A percentile compares a stretch with the other conserved stretches of the same genome.
phyloP scores from a whole-genome alignment of 1,139 yeast species.

The Pichia sp. region DNA sequence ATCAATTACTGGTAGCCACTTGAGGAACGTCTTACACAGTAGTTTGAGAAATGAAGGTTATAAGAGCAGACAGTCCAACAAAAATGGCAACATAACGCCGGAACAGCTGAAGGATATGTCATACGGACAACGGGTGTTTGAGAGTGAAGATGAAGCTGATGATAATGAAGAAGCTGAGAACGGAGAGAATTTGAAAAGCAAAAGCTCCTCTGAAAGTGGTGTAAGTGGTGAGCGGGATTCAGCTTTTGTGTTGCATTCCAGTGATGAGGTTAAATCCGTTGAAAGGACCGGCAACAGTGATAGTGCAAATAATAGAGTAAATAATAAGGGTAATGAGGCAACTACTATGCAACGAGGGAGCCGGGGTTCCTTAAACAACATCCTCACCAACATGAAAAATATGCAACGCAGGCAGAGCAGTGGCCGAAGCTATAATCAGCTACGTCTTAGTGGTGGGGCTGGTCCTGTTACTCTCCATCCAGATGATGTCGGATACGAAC shows the following conservation, averaged over 20 bases:
- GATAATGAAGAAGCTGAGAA: constrained; percentile 4
- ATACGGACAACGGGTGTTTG: constrained; percentile 48
- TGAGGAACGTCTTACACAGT: constrained; percentile 11
- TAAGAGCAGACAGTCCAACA: background rate
- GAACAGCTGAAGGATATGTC: constrained; percentile 32
- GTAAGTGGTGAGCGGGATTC: background rate
- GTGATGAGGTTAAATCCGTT: background rate
- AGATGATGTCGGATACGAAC: constrained; percentile 33
- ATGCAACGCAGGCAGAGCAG: constrained; percentile 16
- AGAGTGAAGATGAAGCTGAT: constrained; percentile 43
- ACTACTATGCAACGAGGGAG: background rate
- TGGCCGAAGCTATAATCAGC: background rate
- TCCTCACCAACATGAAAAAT: constrained; percentile 7
- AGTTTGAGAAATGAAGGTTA: constrained; percentile 10
- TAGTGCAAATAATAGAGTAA: background rate
- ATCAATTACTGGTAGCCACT: constrained; percentile 12
- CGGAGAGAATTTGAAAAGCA: background rate
- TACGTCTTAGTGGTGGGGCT: background rate
- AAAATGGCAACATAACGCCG: constrained; percentile 12
- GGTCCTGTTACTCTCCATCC: background rate
- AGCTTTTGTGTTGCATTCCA: background rate
- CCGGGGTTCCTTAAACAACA: constrained; percentile 7
- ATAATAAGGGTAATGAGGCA: background rate
- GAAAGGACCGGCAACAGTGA: too few species aligned
- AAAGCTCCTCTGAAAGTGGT: background rate